Evolutionary conservation across 805 yeast genomes (phyloP), one percentile per base, ranked within the genome.

Genomic region (Metschnikowia aberdeeniae): DNA sequence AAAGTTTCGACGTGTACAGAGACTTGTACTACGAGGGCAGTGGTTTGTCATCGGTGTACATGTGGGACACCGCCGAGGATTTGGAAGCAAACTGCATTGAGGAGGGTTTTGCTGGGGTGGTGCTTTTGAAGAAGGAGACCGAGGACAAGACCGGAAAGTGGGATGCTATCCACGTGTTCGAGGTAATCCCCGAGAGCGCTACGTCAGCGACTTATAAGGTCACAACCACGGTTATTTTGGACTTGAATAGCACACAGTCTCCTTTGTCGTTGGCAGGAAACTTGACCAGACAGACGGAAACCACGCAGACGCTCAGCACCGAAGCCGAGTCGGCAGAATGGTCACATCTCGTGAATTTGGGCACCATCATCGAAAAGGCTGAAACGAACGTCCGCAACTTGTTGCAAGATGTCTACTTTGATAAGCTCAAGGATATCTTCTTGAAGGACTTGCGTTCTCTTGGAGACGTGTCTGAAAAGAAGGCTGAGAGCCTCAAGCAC

Each of bases 91-190:
- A 58, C 37, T 55, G 63, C 17, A 63, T 69, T 43, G 58, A 60
- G 27, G 66, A 64, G 24, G 87, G 86, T 1, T 89, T 92, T 70
- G 97, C 97, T 4, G 98, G 98, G 17, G 97, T 89, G 5, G 89
- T 82, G 12, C 72, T 92, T 48, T 75, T 92, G 61, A 87, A 93
- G 68, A 92, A 92, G 64, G 75, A 71, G 40, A 67, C 80, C 4
- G 75, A 69, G 26, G 74, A 68, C 49, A 60, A 60, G 30, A 58
- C 63, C 27, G 86, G 90, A 11, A 71, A 75, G 41, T 92, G 99
- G 99, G 96, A 93, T 64, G 81, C 93, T 43, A 86, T 92, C 52
- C 98, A 92, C 63, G 98, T 92, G 8, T 78, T 93, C 53, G 97
- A 92, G 63, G 83, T 84, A 7, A 64, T 63, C 6, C 73, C 75